Base-by-base conservation (phyloP, 805 yeast genomes). In the Candida ipomoeae region DNA sequence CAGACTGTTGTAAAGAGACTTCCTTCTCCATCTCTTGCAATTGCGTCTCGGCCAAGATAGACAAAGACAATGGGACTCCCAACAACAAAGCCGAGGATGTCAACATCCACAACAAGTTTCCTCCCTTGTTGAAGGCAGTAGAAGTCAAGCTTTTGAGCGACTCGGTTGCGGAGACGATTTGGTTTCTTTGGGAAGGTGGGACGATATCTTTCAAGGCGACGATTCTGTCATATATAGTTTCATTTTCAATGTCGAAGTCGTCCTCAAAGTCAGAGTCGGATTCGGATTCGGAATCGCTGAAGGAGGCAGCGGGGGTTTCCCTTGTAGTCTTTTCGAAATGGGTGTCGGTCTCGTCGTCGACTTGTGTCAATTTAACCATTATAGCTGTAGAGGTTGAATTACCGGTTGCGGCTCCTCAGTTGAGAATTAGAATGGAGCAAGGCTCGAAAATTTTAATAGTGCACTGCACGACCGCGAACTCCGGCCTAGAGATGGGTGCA, bases 21-120 rank as follows among this genome's bases (percentile, higher is more conserved):
- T 90, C 94, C 75, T 87, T 89, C 77, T 91, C 97, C 85, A 89
- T 80, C 74, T 91, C 97, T 66, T 85, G 83, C 68, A 91, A 80
- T 75, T 92, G 97, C 67, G 90, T 95, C 75, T 92, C 97, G 53
- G 90, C 84, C 62, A 94, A 78, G 61, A 94, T 87, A 48, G 96
- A 85, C 62, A 94, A 77, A 7, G 96, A 84, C 61, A 89, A 79
- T 56, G 99, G 99, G 43, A 90, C 96, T 67, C 97, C 97, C 61
- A 94, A 75, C 55, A 94, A 79, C 61, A 94, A 74, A 39, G 88
- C 83, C 39, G 94, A 81, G 11, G 98, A 84, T 11, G 97, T 83
- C 50, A 89, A 57, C 54, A 86, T 79, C 98, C 98, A 94, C 58
- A 91, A 77, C 37, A 87, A 74, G 59, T 80, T 79, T 54, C 97